Percentiles rank a stretch among this genome's conserved stretches.
These are phyloP conservation scores for Periconia sp. DNA, from an alignment of 2,329 filamentous ascomycete genomes.

Conservation along the genomic window DNA sequence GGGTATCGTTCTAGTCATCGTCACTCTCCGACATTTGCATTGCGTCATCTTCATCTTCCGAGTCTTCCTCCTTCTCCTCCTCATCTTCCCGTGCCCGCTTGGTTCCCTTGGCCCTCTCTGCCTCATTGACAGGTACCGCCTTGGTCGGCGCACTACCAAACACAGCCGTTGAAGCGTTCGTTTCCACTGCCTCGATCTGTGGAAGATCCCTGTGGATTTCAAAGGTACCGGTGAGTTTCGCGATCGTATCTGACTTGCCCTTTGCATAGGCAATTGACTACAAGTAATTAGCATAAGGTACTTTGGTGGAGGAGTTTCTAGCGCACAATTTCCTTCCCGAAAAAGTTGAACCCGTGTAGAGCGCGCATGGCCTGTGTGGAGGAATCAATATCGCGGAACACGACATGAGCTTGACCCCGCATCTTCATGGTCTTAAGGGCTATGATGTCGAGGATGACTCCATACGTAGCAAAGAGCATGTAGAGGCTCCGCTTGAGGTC, in stretches of 20 bases:
- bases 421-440: constrained; percentile 89
- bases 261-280: constrained; percentile 93
- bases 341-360: constrained; percentile 83
- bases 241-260: constrained; percentile 83
- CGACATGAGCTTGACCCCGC: constrained; percentile 93
- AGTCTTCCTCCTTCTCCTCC: constrained; percentile 60
- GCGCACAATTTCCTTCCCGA: constrained; percentile 84
- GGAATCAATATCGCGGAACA: constrained; percentile 88
- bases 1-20: constrained; percentile 43
- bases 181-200: constrained; percentile 15
- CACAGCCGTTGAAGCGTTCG: constrained; percentile 51
- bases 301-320: constrained; percentile 22
- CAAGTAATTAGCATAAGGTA: constrained; percentile 8
- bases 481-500: constrained; percentile 89
- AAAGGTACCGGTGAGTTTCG: constrained; percentile 91
- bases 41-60: constrained; percentile 58
- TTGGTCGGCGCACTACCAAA: constrained; percentile 38
- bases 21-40: constrained; percentile 76
- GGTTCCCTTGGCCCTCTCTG: constrained; percentile 59
- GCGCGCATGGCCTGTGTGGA: constrained; percentile 93
- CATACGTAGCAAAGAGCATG: constrained; percentile 92
- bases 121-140: constrained; percentile 37
- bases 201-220: constrained; percentile 62
- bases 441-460: constrained; percentile 88
- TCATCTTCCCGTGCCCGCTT: constrained; percentile 73